Evolutionary conservation across 2,329 filamentous ascomycete genomes (phyloP).

Genomic region (Lachnellula subtilissima): DNA sequence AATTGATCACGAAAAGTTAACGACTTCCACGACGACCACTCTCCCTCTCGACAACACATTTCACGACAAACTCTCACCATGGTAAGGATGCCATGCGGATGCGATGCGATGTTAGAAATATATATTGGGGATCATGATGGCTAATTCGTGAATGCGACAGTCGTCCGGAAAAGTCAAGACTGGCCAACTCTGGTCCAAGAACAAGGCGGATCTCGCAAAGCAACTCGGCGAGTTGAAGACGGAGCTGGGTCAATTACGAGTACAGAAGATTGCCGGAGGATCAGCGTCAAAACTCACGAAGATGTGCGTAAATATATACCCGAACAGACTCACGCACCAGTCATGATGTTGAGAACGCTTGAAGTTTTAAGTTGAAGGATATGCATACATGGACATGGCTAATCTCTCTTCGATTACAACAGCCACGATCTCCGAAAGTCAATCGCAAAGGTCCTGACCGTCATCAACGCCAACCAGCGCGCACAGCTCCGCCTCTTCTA

Average conservation of each 20-base stretch:
- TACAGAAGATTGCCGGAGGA: slow-evolving; percentile 94
- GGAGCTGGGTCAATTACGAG: slow-evolving; percentile 92
- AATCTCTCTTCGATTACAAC: slow-evolving; percentile 16
- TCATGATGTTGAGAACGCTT: background rate
- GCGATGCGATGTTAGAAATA: slow-evolving; percentile 15
- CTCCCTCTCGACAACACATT: slow-evolving; percentile 8
- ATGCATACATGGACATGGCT: background rate
- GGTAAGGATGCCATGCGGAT: slow-evolving; percentile 10
- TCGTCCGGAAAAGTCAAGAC: slow-evolving; percentile 79
- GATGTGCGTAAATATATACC: slow-evolving; percentile 63
- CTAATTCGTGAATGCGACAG: slow-evolving; percentile 41
- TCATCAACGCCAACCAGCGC: slow-evolving; percentile 99
- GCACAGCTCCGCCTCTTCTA: slow-evolving; percentile 98
- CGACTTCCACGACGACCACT: slow-evolving; percentile 1
- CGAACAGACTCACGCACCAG: background rate
- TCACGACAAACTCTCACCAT: slow-evolving; percentile 21
- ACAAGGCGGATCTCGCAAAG: slow-evolving; percentile 96
- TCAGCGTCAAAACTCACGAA: slow-evolving; percentile 93
- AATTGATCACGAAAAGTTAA: background rate
- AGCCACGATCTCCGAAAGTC: slow-evolving; percentile 99
- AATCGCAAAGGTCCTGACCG: slow-evolving; percentile 95
- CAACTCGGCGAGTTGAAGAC: slow-evolving; percentile 93
- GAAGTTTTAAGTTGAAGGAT: background rate
- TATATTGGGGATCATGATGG: slow-evolving; percentile 10
- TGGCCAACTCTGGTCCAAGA: slow-evolving; percentile 96